Percentiles rank a stretch among this genome's conserved stretches.
Conservation (phyloP, 148 eudicot species). For the Spergularia bocconei region DNA sequence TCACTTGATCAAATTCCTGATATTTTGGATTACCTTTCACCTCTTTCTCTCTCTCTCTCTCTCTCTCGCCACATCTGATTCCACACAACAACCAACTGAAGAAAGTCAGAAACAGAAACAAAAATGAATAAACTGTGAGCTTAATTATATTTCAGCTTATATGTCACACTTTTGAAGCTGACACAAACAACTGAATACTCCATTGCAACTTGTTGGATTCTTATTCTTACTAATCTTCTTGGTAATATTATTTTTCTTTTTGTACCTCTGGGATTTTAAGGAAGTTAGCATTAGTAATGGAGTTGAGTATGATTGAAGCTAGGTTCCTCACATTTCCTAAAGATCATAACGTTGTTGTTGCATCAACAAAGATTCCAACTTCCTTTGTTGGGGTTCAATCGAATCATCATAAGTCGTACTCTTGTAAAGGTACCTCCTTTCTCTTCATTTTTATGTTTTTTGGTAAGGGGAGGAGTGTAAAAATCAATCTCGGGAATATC, state of each 20-base stretch:
- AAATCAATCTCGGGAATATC: background rate
- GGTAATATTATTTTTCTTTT: too few species aligned
- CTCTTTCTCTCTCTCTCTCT: background rate
- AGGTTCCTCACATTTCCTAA: constrained; percentile 10
- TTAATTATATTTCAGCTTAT: background rate
- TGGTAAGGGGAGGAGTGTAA: background rate
- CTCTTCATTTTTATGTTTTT: background rate
- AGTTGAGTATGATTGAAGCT: constrained; percentile 23
- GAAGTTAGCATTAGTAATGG: constrained; percentile 19
- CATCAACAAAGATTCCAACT: constrained; percentile 4
- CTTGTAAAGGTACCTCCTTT: constrained; percentile 22
- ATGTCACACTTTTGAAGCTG: constrained; percentile 2
- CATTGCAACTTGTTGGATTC: background rate
- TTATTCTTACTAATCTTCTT: too few species aligned
- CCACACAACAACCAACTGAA: background rate
- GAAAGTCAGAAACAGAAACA: background rate
- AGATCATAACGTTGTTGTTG: constrained; percentile 8
- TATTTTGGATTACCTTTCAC: background rate
- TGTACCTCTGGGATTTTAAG: constrained; percentile 6
- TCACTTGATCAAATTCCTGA: background rate
- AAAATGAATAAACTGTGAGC: background rate
- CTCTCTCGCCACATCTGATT: background rate
- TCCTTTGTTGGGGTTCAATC: constrained; percentile 17
- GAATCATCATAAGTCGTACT: constrained; percentile 17
- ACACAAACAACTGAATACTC: background rate